These are phyloP conservation scores for Pythium oligandrum DNA, from an alignment of 352 stramenopile genomes.

Conservation along the genomic window DNA sequence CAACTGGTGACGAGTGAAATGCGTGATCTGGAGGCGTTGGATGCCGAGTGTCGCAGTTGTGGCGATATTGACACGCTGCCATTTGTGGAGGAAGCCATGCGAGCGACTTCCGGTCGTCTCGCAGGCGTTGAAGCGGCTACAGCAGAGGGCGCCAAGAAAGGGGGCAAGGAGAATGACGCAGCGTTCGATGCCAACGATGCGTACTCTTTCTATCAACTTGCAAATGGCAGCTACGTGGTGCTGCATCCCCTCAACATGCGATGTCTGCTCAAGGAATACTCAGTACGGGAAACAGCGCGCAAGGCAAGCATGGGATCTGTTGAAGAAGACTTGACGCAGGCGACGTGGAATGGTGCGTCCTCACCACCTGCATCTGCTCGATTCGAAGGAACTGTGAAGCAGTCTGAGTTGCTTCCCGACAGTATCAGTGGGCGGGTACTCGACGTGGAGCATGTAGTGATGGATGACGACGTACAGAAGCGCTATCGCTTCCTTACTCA, in stretches of 20 bases:
- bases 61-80: slow-evolving; percentile 71
- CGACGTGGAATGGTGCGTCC: slow-evolving; percentile 12
- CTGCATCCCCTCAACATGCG: slow-evolving; percentile 89
- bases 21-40: slow-evolving; percentile 62
- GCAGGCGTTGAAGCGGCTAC: slow-evolving; percentile 11
- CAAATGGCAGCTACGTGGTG: slow-evolving; percentile 84
- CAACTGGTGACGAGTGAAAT: slow-evolving; percentile 60
- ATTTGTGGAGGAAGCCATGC: slow-evolving; percentile 79
- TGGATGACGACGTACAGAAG: slow-evolving; percentile 81
- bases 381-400: slow-evolving; percentile 18
- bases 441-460: slow-evolving; percentile 84
- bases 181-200: slow-evolving; percentile 18
- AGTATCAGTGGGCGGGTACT: slow-evolving; percentile 56
- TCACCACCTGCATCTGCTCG: slow-evolving; percentile 9
- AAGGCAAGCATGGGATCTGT: slow-evolving; percentile 21
- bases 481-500: slow-evolving; percentile 86
- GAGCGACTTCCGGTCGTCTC: slow-evolving; percentile 56
- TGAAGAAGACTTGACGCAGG: slow-evolving; percentile 26
- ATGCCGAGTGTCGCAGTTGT: slow-evolving; percentile 63
- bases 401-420: slow-evolving; percentile 53
- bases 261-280: slow-evolving; percentile 77
- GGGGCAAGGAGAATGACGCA: slow-evolving; percentile 14
- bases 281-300: slow-evolving; percentile 24
- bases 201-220: slow-evolving; percentile 87
- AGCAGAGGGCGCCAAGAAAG: background rate